Base-by-base conservation (phyloP, 2,329 filamentous ascomycete species). In the Pestalotiopsis sp. region DNA sequence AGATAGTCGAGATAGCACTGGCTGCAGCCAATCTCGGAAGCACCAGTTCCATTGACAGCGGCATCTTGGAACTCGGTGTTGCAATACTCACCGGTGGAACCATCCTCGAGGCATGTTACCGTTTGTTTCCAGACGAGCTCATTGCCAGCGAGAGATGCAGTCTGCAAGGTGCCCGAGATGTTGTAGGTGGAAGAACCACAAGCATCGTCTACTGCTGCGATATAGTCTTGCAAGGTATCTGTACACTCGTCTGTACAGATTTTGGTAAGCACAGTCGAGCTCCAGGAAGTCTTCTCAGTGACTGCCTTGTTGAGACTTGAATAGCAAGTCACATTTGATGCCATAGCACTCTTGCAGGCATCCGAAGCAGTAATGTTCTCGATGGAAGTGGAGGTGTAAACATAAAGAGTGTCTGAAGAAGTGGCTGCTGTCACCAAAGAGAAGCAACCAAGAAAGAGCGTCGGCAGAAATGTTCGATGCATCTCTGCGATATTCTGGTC, bases 61-160 rank as follows among this genome's bases (percentile, higher is more conserved):
- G 58, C 23, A 61, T 61, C 58, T 38, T 61, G 58, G 27, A 61
- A 61, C 9, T 61, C 58, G 23, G 58, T 61, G 58, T 61, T 61
- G 27, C 58, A 61, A n/a, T 61, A 61, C 17, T 31, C 58, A 36
- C 58, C 58, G 6, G 58, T 31, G 9, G 58, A 61, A n/a, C 39
- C 58, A 31, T 61, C 58, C 4, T 25, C 31, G 23, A 61, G 23
- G 11, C 58, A 61, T 6, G 58, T 61, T 2, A 61, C 58, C 7
- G 58, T 17, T 27, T 61, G 58, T n/a, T 38, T 61, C 58, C 58
- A 61, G 58, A 61, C 9, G 5, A 61, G 27, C 58, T 38, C 27
- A 17, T n/a, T n/a, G 23, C 58, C 58, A 9, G 58, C 58, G n/a
- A 12, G 17, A 11, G 58, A 61, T 14, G 27, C 58, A n/a, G 58